These are phyloP conservation scores for Scedosporium minutisporum DNA, from an alignment of 2,329 filamentous ascomycete genomes.

Conservation along the genomic window DNA sequence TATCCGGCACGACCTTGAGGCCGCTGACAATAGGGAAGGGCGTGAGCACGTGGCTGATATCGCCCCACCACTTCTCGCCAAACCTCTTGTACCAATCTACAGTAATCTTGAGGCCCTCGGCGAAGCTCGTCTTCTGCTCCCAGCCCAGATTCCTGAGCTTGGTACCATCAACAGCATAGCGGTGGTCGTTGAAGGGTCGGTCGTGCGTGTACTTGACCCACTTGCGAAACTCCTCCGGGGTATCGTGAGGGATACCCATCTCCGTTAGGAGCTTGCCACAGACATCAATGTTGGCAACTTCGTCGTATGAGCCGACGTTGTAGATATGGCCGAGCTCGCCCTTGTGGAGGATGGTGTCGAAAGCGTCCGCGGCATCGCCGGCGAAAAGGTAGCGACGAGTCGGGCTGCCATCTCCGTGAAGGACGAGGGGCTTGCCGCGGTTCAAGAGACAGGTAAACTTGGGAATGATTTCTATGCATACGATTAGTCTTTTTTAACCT, in stretches of 20 bases:
- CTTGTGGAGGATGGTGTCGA: conserved; percentile 75
- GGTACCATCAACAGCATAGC: conserved; percentile 61
- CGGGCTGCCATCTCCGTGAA: conserved; percentile 69
- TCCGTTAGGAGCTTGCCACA: conserved; percentile 55
- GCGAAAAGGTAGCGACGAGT: conserved; percentile 70
- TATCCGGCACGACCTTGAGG: conserved; percentile 46
- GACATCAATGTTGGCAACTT: conserved; percentile 64
- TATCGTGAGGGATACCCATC: conserved; percentile 45
- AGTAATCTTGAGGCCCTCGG: conserved; percentile 52
- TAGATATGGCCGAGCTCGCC: conserved; percentile 67
- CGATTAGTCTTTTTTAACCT: background rate
- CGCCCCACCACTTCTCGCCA: conserved; percentile 62
- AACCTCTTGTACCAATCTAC: conserved; percentile 62
- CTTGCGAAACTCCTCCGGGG: conserved; percentile 43
- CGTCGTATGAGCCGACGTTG: conserved; percentile 71
- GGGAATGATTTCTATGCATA: conserved; percentile 62
- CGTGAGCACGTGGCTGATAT: conserved; percentile 58
- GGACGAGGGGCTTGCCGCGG: conserved; percentile 54
- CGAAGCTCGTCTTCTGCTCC: conserved; percentile 57
- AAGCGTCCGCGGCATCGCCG: conserved; percentile 69
- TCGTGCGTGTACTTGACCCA: conserved; percentile 70
- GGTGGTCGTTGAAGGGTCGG: conserved; percentile 67
- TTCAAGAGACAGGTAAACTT: conserved; percentile 69
- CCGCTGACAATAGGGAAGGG: conserved; percentile 55
- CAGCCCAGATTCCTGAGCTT: conserved; percentile 60